Conservation (phyloP, 2,329 filamentous ascomycete genomes). For the Cladosporium phlei region DNA sequence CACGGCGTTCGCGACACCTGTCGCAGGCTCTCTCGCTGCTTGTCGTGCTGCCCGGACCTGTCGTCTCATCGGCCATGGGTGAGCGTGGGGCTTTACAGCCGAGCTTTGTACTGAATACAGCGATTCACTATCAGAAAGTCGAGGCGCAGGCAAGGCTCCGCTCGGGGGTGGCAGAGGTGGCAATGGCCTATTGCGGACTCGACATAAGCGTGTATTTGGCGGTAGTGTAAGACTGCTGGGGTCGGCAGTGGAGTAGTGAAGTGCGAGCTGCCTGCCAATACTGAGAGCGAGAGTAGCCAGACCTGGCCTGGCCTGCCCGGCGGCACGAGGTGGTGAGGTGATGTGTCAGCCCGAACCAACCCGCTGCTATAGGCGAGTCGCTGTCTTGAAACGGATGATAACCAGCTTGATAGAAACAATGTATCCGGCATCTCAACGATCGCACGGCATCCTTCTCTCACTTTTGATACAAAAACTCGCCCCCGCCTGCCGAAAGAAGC, state of each 20-base stretch:
- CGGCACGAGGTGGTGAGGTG: too few relatives aligned
- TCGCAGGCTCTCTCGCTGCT: constrained; percentile 33
- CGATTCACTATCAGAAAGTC: not conserved
- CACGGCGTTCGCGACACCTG: constrained; percentile 30
- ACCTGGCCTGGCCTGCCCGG: too few relatives aligned
- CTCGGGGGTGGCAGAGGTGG: not conserved
- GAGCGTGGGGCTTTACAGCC: not conserved
- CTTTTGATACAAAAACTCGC: too few relatives aligned
- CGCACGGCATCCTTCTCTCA: too few relatives aligned
- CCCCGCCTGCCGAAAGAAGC: too few relatives aligned
- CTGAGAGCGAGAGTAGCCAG: too few relatives aligned
- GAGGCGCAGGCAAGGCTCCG: not conserved
- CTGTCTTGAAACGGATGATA: too few relatives aligned
- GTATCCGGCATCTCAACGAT: too few relatives aligned
- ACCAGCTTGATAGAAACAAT: too few relatives aligned
- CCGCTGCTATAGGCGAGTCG: too few relatives aligned
- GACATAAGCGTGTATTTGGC: constrained; percentile 4
- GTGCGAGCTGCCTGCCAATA: too few relatives aligned
- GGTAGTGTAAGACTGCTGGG: not conserved
- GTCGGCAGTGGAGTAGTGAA: not conserved
- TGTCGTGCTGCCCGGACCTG: not conserved
- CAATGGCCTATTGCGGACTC: not conserved
- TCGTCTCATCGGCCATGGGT: constrained; percentile 5
- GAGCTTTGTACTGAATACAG: constrained; percentile 9
- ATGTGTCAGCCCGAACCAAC: too few relatives aligned